phyloP scores from a whole-genome alignment of 345 rosid genomes.

The Heritiera littoralis region DNA sequence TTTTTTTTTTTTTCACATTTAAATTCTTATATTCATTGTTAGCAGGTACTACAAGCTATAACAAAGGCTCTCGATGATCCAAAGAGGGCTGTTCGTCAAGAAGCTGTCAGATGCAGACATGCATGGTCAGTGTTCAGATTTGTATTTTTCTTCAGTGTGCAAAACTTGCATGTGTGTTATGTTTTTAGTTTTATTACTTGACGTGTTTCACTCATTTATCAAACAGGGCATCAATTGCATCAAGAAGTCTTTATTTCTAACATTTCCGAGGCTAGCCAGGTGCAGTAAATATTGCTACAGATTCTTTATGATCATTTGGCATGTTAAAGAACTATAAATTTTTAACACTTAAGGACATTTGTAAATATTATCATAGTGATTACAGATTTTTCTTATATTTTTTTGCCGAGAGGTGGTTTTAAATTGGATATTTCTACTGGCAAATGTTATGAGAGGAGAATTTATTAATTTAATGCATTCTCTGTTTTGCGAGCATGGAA shows the following conservation, averaged over 20 bases:
- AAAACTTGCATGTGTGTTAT: background rate
- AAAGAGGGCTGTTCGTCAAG: slow-evolving; percentile 77
- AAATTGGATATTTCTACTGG: background rate
- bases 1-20: background rate
- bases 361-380: background rate
- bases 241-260: slow-evolving; percentile 36
- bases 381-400: background rate
- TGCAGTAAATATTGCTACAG: background rate
- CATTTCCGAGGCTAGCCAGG: slow-evolving; percentile 10
- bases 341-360: background rate
- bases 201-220: slow-evolving; percentile 11
- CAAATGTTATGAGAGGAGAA: background rate
- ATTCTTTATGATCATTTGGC: slow-evolving; percentile 11
- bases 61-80: slow-evolving; percentile 74
- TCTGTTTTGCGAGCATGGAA: no score
- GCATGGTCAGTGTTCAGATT: slow-evolving; percentile 58
- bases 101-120: slow-evolving; percentile 78
- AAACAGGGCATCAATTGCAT: slow-evolving; percentile 48
- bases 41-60: slow-evolving; percentile 65
- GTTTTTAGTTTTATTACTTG: background rate
- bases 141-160: slow-evolving; percentile 2
- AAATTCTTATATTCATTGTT: background rate
- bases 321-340: background rate
- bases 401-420: background rate
- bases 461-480: no score